Conservation (phyloP, 225 moss, liverwort and hornwort species). For the Pleurozium schreberi region DNA sequence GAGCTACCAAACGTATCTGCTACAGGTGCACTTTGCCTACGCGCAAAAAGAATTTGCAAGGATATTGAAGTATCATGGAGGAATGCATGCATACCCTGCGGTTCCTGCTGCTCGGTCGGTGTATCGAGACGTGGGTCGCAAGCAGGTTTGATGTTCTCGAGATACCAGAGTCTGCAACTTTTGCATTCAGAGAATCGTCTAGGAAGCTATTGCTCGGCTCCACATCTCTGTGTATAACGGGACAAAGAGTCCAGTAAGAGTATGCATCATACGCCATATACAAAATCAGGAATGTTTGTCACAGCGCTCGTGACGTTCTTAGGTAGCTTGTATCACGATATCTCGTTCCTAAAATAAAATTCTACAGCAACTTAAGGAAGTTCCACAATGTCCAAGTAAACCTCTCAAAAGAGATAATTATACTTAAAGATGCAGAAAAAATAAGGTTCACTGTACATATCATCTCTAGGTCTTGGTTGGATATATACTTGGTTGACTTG, state of each 20-base stretch:
- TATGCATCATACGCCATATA: background rate
- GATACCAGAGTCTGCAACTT: conserved; percentile 36
- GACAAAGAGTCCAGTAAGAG: background rate
- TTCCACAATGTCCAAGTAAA: background rate
- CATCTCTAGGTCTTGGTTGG: background rate
- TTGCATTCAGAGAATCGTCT: background rate
- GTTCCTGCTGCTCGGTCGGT: conserved; percentile 22
- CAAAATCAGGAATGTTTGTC: background rate
- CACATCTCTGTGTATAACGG: conserved; percentile 22
- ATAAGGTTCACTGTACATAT: too few species aligned
- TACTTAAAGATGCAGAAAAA: background rate
- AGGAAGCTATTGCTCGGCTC: conserved; percentile 24
- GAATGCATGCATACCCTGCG: background rate
- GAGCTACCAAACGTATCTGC: background rate
- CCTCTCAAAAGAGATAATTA: background rate
- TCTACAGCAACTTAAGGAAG: background rate
- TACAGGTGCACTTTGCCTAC: background rate
- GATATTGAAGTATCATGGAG: background rate
- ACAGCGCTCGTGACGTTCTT: background rate
- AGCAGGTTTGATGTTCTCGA: conserved; percentile 12
- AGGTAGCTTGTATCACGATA: background rate
- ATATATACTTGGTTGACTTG: conserved; percentile 6
- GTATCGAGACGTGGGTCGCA: conserved; percentile 21
- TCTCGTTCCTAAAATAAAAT: background rate
- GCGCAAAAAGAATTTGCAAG: too few species aligned